Evolutionary conservation across 768 basidiomycete genomes (phyloP), one percentile per base, ranked within the genome.

Genomic region (Russula ochroleuca): DNA sequence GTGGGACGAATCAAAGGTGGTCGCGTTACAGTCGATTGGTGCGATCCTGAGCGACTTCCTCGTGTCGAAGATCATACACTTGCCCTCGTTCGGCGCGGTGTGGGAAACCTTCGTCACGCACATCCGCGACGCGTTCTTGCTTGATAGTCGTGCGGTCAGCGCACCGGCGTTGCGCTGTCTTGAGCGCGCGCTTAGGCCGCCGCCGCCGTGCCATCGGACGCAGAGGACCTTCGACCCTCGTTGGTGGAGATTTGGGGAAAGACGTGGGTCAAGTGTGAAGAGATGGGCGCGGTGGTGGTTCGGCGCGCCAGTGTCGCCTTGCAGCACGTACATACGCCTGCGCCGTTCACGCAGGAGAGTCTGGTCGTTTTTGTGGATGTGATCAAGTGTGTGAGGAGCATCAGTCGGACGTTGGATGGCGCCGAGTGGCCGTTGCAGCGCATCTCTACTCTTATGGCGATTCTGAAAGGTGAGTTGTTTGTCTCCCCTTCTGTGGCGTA

Each of bases 1-100:
- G 31, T 94, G 92, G 87, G 90, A 92, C 71, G 94, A 96, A 66
- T 92, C 91, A 0, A 92, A 92, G 72, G 85, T 87, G 31, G 82
- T 98, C 37, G 91, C 93, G 0, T 75, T 97, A 52, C 83, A 88
- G 54, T 94, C 92, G 1, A 81, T 92, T 43, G 92, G 93, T 1
- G 83, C 87, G 0, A 87, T 98, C 61, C 86, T 96, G 72, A 81
- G 83, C 67, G 87, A 90, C 55, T 97, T 95, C 76, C 72, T 94
- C 13, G 75, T 83, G 2, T 75, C 81, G 4, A 90, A 88, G 71
- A 82, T 98, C 63, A 84, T 91, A 75, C 78, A 79, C 43, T 80
- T 96, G 3, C 78, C 83, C 0, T 83, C 85, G 2, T 96, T 92
- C 70, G 73, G 76, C 14, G 79, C 82, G 41, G 85, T 86, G 0